Base-by-base conservation (phyloP, 2,329 filamentous ascomycete species). In the Didymellaceae sp. region DNA sequence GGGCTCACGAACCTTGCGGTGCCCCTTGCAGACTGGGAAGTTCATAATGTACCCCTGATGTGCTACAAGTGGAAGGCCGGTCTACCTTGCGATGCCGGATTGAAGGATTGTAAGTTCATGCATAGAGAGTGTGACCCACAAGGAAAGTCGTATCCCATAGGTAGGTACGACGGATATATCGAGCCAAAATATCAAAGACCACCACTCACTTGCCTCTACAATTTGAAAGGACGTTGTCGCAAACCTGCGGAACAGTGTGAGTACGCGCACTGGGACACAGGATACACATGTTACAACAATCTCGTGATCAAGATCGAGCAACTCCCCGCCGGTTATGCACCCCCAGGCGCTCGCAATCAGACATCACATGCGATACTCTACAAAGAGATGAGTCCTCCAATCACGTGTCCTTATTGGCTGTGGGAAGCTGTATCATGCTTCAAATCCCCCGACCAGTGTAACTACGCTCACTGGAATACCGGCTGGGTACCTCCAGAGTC, bases 231-330 rank as follows among this genome's bases (percentile, higher is more conserved):
- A 2, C 18, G 18, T 11, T 57, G 58, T 1, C 71, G 68, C 37
- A 51, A 8, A 0, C 9, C 59, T 16, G 58, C 45, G 4, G 55
- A 65, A 6, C 49, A 65, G 2, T 72, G 70, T 30, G 1, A 2
- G 1, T 71, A 54, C 42, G 66, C 68, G 13, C 70, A 72, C 25
- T 28, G 40, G 18, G 67, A 72, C 44, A 72, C 70, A 16, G 70
- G 70, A 7, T 46, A 37, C 37, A 28, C 42, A n/a, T 42, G 46
- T 16, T 1, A 18, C 20, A 46, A 43, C 9, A 42, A 42, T 1
- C 3, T 17, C 10, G 30, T 30, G 6, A 41, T 40, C 11, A 11
- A 28, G 6, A 43, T 41, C 4, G 7, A 32, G 14, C 31, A 22
- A 20, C 20, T 52, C 1, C n/a, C 48, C 7, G n/a, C 26, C 2